Base-by-base conservation (phyloP, 2,329 filamentous ascomycete genomes). In the Aureobasidium sp. region DNA sequence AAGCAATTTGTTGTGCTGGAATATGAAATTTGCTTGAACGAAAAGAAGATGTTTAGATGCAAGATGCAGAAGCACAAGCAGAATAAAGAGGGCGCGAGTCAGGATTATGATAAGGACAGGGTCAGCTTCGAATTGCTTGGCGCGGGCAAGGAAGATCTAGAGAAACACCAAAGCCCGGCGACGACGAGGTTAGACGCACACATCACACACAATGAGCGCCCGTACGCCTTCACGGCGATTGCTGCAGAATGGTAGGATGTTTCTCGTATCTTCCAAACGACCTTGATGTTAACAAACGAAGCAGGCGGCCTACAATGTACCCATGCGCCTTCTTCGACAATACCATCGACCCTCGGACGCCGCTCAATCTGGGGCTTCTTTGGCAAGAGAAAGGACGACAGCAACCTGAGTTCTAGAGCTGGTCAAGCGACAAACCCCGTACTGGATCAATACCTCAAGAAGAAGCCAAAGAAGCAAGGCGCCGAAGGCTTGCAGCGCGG, bases 161-260 rank as follows among this genome's bases (percentile, higher is more conserved):
- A 65, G 53, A 42, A 48, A 33, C 55, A 16, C 11, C 42, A 42
- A 47, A 31, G 33, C 33, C 33, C 36, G 23, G 31, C 53, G 45
- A 51, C 63, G 38, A 58, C 43, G 20, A 53, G 47, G 47, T 9
- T 18, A 62, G 50, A 54, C 50, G 50, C 51, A 58, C 54, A 40
- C 43, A 51, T 42, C 64, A 48, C 42, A 59, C 69, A 68, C 70
- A 75, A 94, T 93, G 91, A 92, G 84, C 80, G 79, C 91, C 73
- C 86, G 87, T 78, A 80, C 89, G 75, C 88, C 90, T 71, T 83
- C 88, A 73, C 82, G 88, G 82, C 87, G 87, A 81, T 80, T 91
- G 72, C 82, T 86, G 65, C 82, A 83, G 74, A 82, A 85, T 76
- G 88, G 91, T 93, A 84, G 66, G 84, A 69, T 66, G 47, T 61